phyloP scores from a whole-genome alignment of 306 rosid genomes.

The Senna tora region DNA sequence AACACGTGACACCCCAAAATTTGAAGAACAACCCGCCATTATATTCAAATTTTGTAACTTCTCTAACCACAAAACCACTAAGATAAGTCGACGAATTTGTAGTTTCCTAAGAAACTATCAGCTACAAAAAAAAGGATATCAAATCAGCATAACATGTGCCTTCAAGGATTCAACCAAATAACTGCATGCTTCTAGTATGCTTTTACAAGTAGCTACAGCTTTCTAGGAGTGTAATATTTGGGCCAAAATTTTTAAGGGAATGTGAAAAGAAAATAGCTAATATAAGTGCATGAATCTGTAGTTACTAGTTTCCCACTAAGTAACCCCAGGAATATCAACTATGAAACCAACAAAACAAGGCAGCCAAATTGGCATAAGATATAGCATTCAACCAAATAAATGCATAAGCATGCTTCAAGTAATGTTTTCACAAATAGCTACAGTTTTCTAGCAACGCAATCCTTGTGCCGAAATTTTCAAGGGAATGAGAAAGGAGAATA shows the following conservation, averaged over 20 bases:
- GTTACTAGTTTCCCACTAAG: not conserved
- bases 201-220: not conserved
- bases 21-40: slow-evolving; percentile 62
- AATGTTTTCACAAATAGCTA: slow-evolving; percentile 11
- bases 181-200: not conserved
- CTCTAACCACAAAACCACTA: slow-evolving; percentile 25
- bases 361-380: slow-evolving; percentile 29
- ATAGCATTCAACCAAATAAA: no score
- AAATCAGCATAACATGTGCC: not conserved
- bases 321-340: no score
- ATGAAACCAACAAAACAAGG: slow-evolving; percentile 4
- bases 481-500: not conserved
- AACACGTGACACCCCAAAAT: slow-evolving; percentile 49
- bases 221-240: not conserved
- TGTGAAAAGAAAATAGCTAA: not conserved
- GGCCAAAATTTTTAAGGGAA: not conserved
- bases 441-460: slow-evolving; percentile 6
- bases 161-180: no score
- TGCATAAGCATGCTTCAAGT: no score
- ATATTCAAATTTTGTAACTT: slow-evolving; percentile 21
- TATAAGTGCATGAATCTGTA: slow-evolving; percentile 47
- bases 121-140: not conserved
- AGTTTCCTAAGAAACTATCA: slow-evolving; percentile 25
- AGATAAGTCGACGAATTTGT: slow-evolving; percentile 48
- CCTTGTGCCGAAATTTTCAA: not conserved